Evolutionary conservation across 495 filamentous ascomycete species (phyloP).

Genomic region (Penicillium coprophilum): DNA sequence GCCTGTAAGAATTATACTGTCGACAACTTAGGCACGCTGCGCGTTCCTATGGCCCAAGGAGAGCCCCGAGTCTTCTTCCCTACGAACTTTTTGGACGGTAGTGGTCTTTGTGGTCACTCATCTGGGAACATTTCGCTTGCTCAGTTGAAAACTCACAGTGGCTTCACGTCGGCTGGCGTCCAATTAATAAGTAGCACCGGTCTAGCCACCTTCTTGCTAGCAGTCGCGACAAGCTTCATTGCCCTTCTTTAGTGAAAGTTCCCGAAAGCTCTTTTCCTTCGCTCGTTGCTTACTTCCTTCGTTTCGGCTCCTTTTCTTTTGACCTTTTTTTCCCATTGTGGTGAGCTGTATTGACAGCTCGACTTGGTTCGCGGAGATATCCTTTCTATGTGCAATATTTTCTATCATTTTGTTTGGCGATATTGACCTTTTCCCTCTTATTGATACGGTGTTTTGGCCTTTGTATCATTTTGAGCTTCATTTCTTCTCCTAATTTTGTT

Average conservation of each 20-base stretch:
- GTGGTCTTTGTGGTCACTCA: slow-evolving; percentile 39
- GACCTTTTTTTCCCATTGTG: neutral
- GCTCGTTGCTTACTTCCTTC: neutral
- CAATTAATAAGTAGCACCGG: neutral
- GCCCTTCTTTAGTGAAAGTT: neutral
- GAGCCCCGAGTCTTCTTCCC: slow-evolving; percentile 51
- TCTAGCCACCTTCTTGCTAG: neutral
- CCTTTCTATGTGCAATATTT: slow-evolving; percentile 2
- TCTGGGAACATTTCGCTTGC: slow-evolving; percentile 16
- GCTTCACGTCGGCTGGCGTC: neutral
- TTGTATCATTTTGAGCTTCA: neutral
- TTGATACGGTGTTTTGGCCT: neutral
- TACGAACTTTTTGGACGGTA: slow-evolving; percentile 29
- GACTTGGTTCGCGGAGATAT: slow-evolving; percentile 3
- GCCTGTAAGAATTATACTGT: slow-evolving; percentile 46
- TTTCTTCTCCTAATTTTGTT: neutral
- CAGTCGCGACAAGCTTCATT: neutral
- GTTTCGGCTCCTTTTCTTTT: neutral
- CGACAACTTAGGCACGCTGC: slow-evolving; percentile 45
- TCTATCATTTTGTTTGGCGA: neutral
- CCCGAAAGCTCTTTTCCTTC: neutral
- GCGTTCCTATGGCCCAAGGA: slow-evolving; percentile 47
- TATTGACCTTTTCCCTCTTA: neutral
- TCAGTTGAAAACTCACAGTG: slow-evolving; percentile 15
- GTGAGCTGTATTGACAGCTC: neutral